Evolutionary conservation across 352 stramenopile species (phyloP), one percentile per base, ranked within the genome.

Genomic region (Globisporangium ultimum): DNA sequence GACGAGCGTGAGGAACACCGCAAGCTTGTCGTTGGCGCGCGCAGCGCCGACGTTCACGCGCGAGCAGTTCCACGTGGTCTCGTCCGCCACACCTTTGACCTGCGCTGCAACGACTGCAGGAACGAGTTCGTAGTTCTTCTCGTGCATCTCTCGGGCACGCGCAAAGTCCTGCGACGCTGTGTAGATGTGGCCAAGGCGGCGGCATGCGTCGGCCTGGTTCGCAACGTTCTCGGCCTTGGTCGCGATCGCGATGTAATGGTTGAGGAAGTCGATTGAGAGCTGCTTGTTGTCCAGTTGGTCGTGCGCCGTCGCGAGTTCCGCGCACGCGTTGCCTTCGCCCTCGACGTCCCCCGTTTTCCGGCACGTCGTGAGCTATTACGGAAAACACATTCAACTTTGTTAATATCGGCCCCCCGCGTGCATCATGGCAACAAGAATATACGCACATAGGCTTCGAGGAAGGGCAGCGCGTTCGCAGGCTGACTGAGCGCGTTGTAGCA

Each of bases 61-160:
- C 14, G 84, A 72, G 12, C 72, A 78, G 61, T 95, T 92, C 17
- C 88, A 68, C 4, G 70, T 59, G 11, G 72, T 69, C 9, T 64
- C 48, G 36, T 91, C 78, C 11, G 61, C 63, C 0, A 5, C 28
- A 36, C 28, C 8, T 10, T 36, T 36, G 28, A 74, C 71, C 38
- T 67, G 71, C 12, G 74, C 58, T 10, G 69, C 70, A 41, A 87
- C 65, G 12, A 36, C 28, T 11, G 68, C 76, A 22, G 80, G 79
- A 10, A 90, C 72, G 18, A 95, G 68, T 61, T 97, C 85, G 58
- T 97, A 93, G 67, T 93, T 96, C 41, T 93, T 90, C 58, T 95
- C 86, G 63, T 93, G 93, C 74, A 93, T 96, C 58, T 95, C 81
- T 1, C 95, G 70, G 2, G 90, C 91, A 11, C 75, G 78, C 10